These are phyloP conservation scores for Trichosporon inkin DNA, from an alignment of 1,284 basidiomycete genomes.

Conservation along the genomic window DNA sequence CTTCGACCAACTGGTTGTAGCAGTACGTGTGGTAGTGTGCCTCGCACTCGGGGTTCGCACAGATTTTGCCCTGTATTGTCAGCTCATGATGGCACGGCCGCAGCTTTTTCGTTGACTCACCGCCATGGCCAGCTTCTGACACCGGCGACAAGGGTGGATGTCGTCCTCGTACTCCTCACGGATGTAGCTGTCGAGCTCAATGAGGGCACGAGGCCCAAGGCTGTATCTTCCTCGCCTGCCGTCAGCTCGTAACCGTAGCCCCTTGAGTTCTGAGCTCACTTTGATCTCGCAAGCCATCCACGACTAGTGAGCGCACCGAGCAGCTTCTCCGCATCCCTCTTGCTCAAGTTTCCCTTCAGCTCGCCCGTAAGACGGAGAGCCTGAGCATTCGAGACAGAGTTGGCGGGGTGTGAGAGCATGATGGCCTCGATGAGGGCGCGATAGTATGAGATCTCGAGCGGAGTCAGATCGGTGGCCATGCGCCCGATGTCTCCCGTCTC, in stretches of 20 bases:
- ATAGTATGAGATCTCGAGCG: constrained; percentile 44
- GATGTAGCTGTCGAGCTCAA: constrained; percentile 44
- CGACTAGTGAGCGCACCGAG: constrained; percentile 38
- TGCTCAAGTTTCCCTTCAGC: constrained; percentile 27
- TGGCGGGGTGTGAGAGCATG: constrained; percentile 42
- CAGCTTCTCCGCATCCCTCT: constrained; percentile 31
- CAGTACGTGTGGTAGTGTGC: constrained; percentile 42
- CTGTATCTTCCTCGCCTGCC: constrained; percentile 41
- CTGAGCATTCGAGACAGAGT: constrained; percentile 38
- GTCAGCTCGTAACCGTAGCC: no score
- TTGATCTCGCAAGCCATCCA: constrained; percentile 42
- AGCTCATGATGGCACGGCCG: background rate
- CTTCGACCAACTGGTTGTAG: constrained; percentile 25
- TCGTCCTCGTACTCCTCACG: constrained; percentile 35
- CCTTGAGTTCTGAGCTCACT: constrained; percentile 34
- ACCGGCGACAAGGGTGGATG: constrained; percentile 35
- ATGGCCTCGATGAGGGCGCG: constrained; percentile 40
- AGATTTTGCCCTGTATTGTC: constrained; percentile 34
- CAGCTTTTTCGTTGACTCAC: constrained; percentile 31
- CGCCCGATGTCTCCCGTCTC: constrained; percentile 37
- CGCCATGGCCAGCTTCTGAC: constrained; percentile 34
- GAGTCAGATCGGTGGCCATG: constrained; percentile 39
- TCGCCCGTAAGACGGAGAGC: constrained; percentile 29
- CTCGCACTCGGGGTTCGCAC: constrained; percentile 31
- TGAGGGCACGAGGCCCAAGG: constrained; percentile 37